Evolutionary conservation across 2,329 filamentous ascomycete genomes (phyloP).

Genomic region (Aspergillus melleus): DNA sequence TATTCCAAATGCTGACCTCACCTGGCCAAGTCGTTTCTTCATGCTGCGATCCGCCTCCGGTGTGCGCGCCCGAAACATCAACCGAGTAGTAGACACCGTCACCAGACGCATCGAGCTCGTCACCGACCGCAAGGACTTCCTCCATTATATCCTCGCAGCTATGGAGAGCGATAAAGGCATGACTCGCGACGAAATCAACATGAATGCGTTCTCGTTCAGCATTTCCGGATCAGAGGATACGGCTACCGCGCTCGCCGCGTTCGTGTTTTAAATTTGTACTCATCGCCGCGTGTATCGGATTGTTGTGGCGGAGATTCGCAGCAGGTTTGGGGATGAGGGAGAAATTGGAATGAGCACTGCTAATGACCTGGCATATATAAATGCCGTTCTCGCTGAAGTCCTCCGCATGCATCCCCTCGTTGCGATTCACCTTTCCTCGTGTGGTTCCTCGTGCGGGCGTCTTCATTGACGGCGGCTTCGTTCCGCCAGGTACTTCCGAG

Average conservation of each 20-base stretch:
- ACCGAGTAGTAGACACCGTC: conserved; percentile 1
- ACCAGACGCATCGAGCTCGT: neutral
- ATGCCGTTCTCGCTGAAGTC: conserved; percentile 27
- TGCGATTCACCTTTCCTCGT: conserved; percentile 32
- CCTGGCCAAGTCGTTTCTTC: neutral
- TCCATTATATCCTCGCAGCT: conserved; percentile 1
- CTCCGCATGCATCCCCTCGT: conserved; percentile 31
- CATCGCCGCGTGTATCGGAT: conserved; percentile 19
- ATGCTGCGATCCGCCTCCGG: conserved; percentile 1
- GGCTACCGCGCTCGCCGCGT: conserved; percentile 11
- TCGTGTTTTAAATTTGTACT: conserved; percentile 26
- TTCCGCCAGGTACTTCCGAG: conserved; percentile 15
- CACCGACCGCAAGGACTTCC: conserved; percentile 5
- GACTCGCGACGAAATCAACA: neutral
- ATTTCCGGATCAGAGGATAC: conserved; percentile 2
- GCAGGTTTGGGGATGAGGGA: neutral
- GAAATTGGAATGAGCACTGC: conserved; percentile 21
- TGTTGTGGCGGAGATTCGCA: conserved; percentile 27
- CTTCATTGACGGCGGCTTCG: conserved; percentile 24
- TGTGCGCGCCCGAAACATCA: conserved; percentile 3
- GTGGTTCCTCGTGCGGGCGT: conserved; percentile 29
- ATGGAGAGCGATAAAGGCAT: neutral
- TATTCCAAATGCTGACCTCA: conserved; percentile 3
- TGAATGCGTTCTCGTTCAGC: neutral
- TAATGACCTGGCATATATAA: conserved; percentile 23